Conservation (phyloP, 768 basidiomycete species). For the Psilocybe subaeruginosa region DNA sequence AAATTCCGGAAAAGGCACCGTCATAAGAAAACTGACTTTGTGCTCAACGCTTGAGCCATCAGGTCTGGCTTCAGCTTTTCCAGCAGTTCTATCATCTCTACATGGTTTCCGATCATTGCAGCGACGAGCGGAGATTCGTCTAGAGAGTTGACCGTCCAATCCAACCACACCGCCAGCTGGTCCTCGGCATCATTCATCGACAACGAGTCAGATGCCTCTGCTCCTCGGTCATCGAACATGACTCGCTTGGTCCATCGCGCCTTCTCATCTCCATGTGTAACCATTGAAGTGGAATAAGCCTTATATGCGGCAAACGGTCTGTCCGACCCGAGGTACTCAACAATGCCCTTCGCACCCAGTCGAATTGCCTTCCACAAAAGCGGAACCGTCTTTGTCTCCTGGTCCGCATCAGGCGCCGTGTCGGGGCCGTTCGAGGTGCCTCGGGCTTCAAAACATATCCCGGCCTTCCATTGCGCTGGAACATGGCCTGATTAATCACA, state of each 20-base stretch:
- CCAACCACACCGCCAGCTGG: conserved; percentile 50
- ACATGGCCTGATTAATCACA: conserved; percentile 77
- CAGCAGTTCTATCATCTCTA: conserved; percentile 46
- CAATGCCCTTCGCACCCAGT: too few relatives aligned
- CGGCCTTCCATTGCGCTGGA: conserved; percentile 42
- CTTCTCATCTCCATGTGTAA: too few relatives aligned
- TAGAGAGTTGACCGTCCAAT: conserved; percentile 47
- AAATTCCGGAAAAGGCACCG: not conserved
- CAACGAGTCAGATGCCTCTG: conserved; percentile 2
- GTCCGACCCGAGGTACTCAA: too few relatives aligned
- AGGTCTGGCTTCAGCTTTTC: conserved; percentile 43
- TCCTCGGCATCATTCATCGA: conserved; percentile 33
- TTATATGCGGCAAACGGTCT: too few relatives aligned
- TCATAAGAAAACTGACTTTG: conserved; percentile 36
- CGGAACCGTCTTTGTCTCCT: too few relatives aligned
- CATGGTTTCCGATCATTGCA: conserved; percentile 38
- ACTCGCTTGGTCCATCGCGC: conserved; percentile 42
- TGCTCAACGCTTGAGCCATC: conserved; percentile 42
- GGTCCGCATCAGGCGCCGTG: too few relatives aligned
- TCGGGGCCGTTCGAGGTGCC: too few relatives aligned
- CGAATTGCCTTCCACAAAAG: too few relatives aligned
- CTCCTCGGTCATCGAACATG: conserved; percentile 5
- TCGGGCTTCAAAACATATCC: too few relatives aligned
- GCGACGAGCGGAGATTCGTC: conserved; percentile 57
- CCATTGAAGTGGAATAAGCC: too few relatives aligned